phyloP scores from a whole-genome alignment of 2,329 filamentous ascomycete genomes.

The Hypomyces rosellus region DNA sequence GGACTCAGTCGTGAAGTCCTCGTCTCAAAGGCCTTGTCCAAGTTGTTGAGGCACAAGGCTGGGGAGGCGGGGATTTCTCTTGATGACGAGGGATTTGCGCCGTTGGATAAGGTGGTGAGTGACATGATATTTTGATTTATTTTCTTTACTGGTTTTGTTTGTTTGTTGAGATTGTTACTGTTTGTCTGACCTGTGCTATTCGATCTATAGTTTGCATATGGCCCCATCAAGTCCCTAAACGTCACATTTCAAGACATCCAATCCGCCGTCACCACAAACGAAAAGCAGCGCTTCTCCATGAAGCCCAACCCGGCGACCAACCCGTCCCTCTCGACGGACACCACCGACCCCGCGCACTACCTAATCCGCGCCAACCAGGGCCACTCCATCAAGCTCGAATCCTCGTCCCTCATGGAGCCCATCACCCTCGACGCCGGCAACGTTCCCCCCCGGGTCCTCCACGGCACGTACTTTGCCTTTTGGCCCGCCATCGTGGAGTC shows the following conservation, averaged over 20 bases:
- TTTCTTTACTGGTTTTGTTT: not conserved
- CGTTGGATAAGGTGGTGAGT: conserved; percentile 53
- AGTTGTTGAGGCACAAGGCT: conserved; percentile 51
- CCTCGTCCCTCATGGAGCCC: conserved; percentile 62
- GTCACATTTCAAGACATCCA: conserved; percentile 71
- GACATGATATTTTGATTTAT: not conserved
- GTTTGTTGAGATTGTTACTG: not conserved
- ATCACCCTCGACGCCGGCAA: conserved; percentile 48
- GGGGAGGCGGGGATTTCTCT: conserved; percentile 49
- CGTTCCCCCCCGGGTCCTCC: conserved; percentile 64
- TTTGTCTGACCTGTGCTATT: not conserved
- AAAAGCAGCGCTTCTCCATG: conserved; percentile 87
- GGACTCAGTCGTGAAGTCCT: conserved; percentile 37
- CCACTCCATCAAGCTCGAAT: conserved; percentile 73
- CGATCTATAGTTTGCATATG: conserved; percentile 45
- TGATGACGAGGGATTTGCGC: conserved; percentile 54
- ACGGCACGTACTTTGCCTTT: conserved; percentile 81
- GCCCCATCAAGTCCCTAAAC: conserved; percentile 58
- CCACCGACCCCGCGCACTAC: conserved; percentile 56
- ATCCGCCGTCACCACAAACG: conserved; percentile 63
- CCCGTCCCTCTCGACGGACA: conserved; percentile 17
- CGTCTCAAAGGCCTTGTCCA: conserved; percentile 49
- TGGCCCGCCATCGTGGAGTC: conserved; percentile 69
- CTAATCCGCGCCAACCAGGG: conserved; percentile 95
- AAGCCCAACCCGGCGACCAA: conserved; percentile 44